phyloP scores from a whole-genome alignment of 257 asterid genomes.

The Solanum chilense region DNA sequence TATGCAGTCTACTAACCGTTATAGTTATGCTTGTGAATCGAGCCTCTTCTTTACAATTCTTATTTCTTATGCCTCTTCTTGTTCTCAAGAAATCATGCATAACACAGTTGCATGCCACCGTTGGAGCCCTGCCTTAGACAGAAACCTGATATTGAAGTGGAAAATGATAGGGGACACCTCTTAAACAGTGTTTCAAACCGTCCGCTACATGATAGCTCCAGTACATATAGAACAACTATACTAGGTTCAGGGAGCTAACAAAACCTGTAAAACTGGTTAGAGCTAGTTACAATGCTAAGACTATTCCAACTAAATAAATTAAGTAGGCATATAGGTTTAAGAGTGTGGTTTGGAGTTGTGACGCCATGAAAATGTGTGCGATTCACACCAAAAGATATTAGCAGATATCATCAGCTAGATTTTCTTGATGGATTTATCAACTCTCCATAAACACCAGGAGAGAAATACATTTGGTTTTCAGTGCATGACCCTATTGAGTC shows the following conservation, averaged over 20 bases:
- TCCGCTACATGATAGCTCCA: not conserved
- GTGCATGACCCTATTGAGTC: not conserved
- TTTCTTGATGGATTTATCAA: not conserved
- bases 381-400: not conserved
- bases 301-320: not conserved
- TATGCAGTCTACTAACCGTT: not conserved
- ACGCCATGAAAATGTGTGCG: not conserved
- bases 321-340: not conserved
- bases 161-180: not conserved
- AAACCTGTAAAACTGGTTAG: not conserved
- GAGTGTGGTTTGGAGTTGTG: not conserved
- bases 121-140: not conserved
- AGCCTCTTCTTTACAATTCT: not conserved
- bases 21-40: not conserved
- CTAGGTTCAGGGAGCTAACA: not conserved
- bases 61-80: not conserved
- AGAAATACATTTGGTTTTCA: not conserved
- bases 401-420: not conserved
- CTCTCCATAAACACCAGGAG: not conserved
- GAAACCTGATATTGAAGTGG: not conserved
- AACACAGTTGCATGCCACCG: not conserved
- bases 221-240: not conserved
- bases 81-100: not conserved
- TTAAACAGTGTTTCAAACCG: not conserved
- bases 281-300: not conserved